These are phyloP conservation scores for Boletus vermiculosoides DNA, from an alignment of 768 basidiomycete genomes.

Conservation along the genomic window DNA sequence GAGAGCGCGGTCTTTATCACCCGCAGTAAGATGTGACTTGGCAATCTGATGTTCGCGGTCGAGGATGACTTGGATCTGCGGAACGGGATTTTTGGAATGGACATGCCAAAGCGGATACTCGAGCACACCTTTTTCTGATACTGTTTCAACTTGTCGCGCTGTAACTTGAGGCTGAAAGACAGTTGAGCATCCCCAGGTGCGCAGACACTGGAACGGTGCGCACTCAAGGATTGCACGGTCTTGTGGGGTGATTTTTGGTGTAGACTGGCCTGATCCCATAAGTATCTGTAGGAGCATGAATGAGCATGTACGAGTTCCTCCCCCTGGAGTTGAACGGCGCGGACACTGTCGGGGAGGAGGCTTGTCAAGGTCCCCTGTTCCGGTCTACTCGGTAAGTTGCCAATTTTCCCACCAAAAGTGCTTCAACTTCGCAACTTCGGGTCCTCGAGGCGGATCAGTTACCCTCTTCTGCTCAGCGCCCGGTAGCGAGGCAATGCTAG, in stretches of 20 bases:
- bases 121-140: conserved; percentile 86
- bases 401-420: conserved; percentile 19
- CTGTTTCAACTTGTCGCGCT: conserved; percentile 92
- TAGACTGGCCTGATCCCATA: conserved; percentile 73
- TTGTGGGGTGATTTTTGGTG: conserved; percentile 87
- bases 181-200: conserved; percentile 19
- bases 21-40: conserved; percentile 71
- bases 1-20: conserved; percentile 84
- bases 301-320: background rate
- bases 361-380: background rate
- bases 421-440: background rate
- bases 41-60: conserved; percentile 90
- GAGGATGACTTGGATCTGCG: conserved; percentile 81
- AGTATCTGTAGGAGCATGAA: background rate
- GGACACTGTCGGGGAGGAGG: background rate
- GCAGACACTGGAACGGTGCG: conserved; percentile 35
- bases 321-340: background rate
- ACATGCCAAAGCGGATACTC: background rate
- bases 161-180: conserved; percentile 78
- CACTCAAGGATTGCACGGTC: conserved; percentile 96
- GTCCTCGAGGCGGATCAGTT: conserved; percentile 14
- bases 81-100: background rate
- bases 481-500: conserved; percentile 31
- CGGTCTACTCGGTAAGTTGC: background rate
- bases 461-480: conserved; percentile 4